These are phyloP conservation scores for Fusarium drepaniforme DNA, from an alignment of 2,329 filamentous ascomycete genomes.

Conservation along the genomic window DNA sequence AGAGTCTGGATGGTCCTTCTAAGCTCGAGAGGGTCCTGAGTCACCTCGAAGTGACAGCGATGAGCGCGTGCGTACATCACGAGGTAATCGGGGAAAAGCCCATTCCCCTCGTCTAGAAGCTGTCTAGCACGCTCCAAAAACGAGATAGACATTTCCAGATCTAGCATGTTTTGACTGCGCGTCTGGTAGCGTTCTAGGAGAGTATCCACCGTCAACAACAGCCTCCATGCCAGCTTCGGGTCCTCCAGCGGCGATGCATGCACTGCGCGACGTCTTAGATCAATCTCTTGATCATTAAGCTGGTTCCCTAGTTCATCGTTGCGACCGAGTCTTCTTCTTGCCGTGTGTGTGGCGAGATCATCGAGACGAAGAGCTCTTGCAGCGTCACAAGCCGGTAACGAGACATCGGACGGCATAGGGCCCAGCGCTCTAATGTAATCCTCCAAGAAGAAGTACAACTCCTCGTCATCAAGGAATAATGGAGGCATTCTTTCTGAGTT, in stretches of 20 bases:
- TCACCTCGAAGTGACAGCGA: background rate
- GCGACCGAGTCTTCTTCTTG: background rate
- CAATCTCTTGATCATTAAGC: background rate
- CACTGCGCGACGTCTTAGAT: background rate
- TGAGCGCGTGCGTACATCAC: background rate
- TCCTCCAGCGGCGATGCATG: background rate
- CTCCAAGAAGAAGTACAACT: too few species aligned
- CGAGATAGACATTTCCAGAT: background rate
- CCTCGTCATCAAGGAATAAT: too few species aligned
- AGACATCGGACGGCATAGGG: background rate
- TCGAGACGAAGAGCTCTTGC: background rate
- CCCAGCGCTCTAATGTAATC: background rate
- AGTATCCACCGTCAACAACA: background rate
- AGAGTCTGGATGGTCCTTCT: background rate
- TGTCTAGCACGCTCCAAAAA: background rate
- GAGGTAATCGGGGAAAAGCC: background rate
- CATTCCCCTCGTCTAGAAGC: background rate
- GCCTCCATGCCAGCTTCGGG: background rate
- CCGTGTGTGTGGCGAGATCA: background rate
- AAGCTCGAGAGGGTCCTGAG: background rate
- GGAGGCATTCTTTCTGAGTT: too few species aligned
- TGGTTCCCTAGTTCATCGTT: background rate
- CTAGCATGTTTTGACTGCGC: background rate
- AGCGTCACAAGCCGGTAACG: background rate
- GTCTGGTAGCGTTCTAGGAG: background rate